phyloP scores from a whole-genome alignment of 179 eudicot genomes.

The Dionaea muscipula region DNA sequence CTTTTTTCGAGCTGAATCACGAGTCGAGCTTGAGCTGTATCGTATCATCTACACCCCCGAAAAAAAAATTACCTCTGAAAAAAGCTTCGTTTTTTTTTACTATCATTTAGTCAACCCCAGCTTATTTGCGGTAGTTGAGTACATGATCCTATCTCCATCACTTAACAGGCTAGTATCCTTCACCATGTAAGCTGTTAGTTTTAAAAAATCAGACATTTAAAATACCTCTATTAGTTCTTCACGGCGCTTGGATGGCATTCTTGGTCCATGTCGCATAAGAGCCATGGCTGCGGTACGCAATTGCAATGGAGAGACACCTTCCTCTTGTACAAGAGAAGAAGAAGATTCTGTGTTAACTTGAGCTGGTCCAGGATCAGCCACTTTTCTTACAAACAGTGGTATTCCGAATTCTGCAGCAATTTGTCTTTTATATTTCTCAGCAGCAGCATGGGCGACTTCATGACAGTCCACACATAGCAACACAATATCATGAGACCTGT shows the following conservation, averaged over 20 bases:
- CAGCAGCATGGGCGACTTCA: slow-evolving; percentile 92
- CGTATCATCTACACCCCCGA: no score
- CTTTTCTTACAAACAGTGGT: slow-evolving; percentile 75
- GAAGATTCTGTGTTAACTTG: slow-evolving; percentile 26
- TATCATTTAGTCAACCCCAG: no score
- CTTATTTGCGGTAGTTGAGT: no score
- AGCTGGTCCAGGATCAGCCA: slow-evolving; percentile 38
- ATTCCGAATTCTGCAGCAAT: slow-evolving; percentile 70
- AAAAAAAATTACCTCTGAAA: no score
- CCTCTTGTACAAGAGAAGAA: slow-evolving; percentile 24
- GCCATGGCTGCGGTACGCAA: slow-evolving; percentile 91
- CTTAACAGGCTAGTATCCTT: no score
- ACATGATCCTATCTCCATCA: no score
- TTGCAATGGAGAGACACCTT: slow-evolving; percentile 83
- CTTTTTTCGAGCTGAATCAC: no score
- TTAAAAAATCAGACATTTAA: no score
- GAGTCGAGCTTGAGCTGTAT: no score
- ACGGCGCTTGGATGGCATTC: slow-evolving; percentile 81
- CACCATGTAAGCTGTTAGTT: no score
- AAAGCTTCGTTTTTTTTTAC: no score
- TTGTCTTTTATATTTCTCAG: slow-evolving; percentile 74
- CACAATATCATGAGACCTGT: slow-evolving; percentile 97
- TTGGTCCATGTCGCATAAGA: slow-evolving; percentile 71
- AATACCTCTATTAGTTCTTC: slow-evolving; percentile 82
- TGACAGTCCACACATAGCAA: slow-evolving; percentile 95